Evolutionary conservation across 805 yeast species (phyloP).

Genomic region (Lachancea waltii): DNA sequence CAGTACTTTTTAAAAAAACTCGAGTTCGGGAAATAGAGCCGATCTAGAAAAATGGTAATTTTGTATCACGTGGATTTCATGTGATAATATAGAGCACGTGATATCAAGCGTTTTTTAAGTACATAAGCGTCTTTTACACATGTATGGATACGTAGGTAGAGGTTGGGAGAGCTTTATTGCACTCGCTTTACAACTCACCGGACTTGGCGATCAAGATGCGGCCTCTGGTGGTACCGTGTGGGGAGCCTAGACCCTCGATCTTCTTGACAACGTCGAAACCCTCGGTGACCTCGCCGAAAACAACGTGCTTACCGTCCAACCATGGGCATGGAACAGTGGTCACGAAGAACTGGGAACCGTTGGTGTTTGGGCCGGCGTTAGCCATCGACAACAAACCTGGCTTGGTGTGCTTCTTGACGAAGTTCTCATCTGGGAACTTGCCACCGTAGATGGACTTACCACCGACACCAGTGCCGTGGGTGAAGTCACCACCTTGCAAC

Average conservation of each 20-base stretch:
- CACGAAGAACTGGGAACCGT: slow-evolving; percentile 95
- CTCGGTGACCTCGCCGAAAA: slow-evolving; percentile 84
- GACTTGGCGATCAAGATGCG: slow-evolving; percentile 56
- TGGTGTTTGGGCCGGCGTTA: slow-evolving; percentile 96
- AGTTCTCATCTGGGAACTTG: slow-evolving; percentile 72
- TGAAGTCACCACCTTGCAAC: slow-evolving; percentile 97
- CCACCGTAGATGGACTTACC: slow-evolving; percentile 87
- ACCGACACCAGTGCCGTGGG: slow-evolving; percentile 93
- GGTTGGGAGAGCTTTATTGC: not conserved
- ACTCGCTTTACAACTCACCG: slow-evolving; percentile 35
- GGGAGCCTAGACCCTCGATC: slow-evolving; percentile 73
- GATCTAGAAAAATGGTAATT: too few relatives aligned
- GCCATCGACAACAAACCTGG: slow-evolving; percentile 92
- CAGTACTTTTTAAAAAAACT: not conserved
- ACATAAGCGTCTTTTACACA: slow-evolving; percentile 2
- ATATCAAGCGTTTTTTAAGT: too few relatives aligned
- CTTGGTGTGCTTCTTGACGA: slow-evolving; percentile 63
- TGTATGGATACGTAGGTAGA: not conserved
- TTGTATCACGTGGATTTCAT: not conserved
- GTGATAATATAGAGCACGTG: not conserved
- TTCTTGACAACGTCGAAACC: slow-evolving; percentile 82
- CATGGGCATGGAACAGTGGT: slow-evolving; percentile 83
- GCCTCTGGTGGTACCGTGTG: slow-evolving; percentile 64
- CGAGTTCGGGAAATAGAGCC: too few relatives aligned
- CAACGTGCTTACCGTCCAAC: slow-evolving; percentile 93